Base-by-base conservation (phyloP, 192 early-diverging fungal genomes). In the Podila horticola region DNA sequence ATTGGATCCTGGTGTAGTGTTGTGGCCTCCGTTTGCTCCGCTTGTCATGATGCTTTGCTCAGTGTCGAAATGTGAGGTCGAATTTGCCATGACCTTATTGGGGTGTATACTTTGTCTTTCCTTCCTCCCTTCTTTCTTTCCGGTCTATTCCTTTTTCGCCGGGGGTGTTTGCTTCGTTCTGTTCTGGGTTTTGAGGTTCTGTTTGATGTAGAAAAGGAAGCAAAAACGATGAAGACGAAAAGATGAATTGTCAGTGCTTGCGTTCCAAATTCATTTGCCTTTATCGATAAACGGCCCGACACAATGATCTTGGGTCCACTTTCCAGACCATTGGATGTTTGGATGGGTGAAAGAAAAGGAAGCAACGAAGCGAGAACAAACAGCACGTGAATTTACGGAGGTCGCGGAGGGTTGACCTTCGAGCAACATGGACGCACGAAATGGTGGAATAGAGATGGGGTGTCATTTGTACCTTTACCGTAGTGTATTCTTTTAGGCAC, bases 51-150 rank as follows among this genome's bases (percentile, higher is more conserved):
- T 24, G 1, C 64, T 60, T 30, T 68, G 51, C 17, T 66, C 58
- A 11, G 69, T 62, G 22, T 79, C 64, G 50, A 79, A 71, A 36
- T 79, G 69, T 15, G 69, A 15, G n/a, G 75, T 67, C 28, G 67
- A 58, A 20, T 76, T 55, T 36, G 74, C 66, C 74, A 75, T 55
- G 52, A 55, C 24, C 52, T 55, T 22, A 22, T 22, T 55, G 52
- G n/a, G 2, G 17, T 10, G 52, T 24, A 24, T n/a, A 20, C 52
- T 55, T 55, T 55, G 24, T 26, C 11, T 55, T 55, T 26, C 24
- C 22, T 52, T n/a, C 34, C 0, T 51, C 17, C n/a, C 11, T 26
- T 8, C 24, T 55, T 55, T 55, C 24, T 55, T 22, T 55, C 9
- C 52, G 20, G 20, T 55, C 15, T 52, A 55, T 17, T 52, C 20